These are phyloP conservation scores for Suhomyces tanzawaensis DNA, from an alignment of 805 yeast genomes.

Conservation along the genomic window DNA sequence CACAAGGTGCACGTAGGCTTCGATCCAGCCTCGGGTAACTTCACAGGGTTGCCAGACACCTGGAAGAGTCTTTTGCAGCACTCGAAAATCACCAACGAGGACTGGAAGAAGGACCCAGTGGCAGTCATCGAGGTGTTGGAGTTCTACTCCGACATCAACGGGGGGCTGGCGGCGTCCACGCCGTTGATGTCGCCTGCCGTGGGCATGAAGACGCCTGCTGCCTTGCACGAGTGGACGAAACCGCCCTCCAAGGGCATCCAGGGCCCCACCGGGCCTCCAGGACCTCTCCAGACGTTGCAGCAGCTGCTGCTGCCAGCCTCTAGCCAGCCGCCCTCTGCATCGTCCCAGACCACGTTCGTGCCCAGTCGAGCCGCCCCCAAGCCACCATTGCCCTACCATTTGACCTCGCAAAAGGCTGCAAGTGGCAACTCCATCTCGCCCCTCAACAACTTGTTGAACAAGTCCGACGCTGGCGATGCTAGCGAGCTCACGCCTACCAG, in stretches of 20 bases:
- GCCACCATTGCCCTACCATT: conserved; percentile 43
- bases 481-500: conserved; percentile 20
- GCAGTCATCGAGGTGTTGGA: conserved; percentile 63
- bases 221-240: conserved; percentile 46
- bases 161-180: conserved; percentile 33
- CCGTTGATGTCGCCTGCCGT: conserved; percentile 27
- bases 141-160: conserved; percentile 49
- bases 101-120: conserved; percentile 60
- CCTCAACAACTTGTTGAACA: conserved; percentile 30
- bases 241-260: conserved; percentile 16
- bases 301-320: conserved; percentile 2
- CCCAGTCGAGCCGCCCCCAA: conserved; percentile 44
- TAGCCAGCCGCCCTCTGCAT: conserved; percentile 6
- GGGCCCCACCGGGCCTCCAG: conserved; percentile 5
- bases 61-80: conserved; percentile 57
- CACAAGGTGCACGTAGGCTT: conserved; percentile 90
- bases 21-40: conserved; percentile 69
- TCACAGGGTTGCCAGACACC: conserved; percentile 56
- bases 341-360: conserved; percentile 19
- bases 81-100: conserved; percentile 59
- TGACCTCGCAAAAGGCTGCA: conserved; percentile 17
- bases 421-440: conserved; percentile 31
- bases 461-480: conserved; percentile 11
- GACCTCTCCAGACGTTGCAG: background rate
- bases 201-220: conserved; percentile 17